These are phyloP conservation scores for Mycena alexandri DNA, from an alignment of 768 basidiomycete species.

Conservation along the genomic window DNA sequence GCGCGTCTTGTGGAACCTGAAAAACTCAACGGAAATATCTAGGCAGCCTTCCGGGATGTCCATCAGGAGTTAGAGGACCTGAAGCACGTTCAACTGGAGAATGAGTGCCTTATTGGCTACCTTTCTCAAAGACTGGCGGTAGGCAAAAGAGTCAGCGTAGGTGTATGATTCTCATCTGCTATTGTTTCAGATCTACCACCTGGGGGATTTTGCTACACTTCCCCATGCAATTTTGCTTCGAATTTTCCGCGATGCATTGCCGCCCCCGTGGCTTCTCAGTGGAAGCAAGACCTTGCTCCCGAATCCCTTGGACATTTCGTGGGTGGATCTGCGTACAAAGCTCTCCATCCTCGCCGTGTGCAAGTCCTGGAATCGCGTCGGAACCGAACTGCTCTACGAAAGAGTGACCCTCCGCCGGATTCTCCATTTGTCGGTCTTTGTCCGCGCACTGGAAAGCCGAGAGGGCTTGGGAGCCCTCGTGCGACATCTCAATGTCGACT, in stretches of 20 bases:
- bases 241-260: not conserved
- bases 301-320: not conserved
- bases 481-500: not conserved
- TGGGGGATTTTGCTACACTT: not conserved
- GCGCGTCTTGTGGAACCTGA: too few species aligned
- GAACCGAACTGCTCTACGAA: not conserved
- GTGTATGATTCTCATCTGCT: too few species aligned
- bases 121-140: too few species aligned
- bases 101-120: too few species aligned
- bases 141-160: too few species aligned
- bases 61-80: too few species aligned
- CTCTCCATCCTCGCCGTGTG: constrained; percentile 2
- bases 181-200: not conserved
- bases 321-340: not conserved
- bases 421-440: not conserved
- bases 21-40: too few species aligned
- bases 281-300: not conserved
- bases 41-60: too few species aligned
- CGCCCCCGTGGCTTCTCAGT: not conserved
- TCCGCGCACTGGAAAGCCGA: not conserved
- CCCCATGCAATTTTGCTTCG: not conserved
- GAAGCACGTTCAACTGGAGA: too few species aligned
- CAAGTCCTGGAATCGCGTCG: constrained; percentile 5
- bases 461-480: not conserved
- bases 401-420: not conserved